A percentile compares a stretch with the other conserved stretches of the same genome.
phyloP scores from a whole-genome alignment of 768 basidiomycete genomes.

The Hortiboletus campestris region DNA sequence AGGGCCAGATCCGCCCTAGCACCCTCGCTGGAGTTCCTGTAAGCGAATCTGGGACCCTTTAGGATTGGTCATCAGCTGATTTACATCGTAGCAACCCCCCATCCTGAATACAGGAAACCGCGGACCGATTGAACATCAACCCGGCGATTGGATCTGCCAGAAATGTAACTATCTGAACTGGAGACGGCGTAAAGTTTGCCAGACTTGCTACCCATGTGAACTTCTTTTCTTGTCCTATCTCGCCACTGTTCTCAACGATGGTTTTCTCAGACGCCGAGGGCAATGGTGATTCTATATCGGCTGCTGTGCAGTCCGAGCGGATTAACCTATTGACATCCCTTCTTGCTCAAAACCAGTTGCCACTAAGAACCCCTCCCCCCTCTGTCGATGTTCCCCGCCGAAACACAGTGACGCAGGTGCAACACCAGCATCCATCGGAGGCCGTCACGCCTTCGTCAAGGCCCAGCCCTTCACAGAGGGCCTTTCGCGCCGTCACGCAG shows the following conservation, averaged over 20 bases:
- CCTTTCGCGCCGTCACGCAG: slow-evolving; percentile 40
- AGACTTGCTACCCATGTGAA: slow-evolving; percentile 83
- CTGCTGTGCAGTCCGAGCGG: slow-evolving; percentile 81
- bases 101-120: slow-evolving; percentile 88
- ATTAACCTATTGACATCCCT: slow-evolving; percentile 78
- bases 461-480: slow-evolving; percentile 49
- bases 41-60: slow-evolving; percentile 15
- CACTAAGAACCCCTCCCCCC: slow-evolving; percentile 20
- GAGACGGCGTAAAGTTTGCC: slow-evolving; percentile 85
- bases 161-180: slow-evolving; percentile 89
- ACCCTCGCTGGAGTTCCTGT: slow-evolving; percentile 55
- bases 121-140: slow-evolving; percentile 84
- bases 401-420: slow-evolving; percentile 48
- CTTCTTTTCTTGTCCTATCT: slow-evolving; percentile 18
- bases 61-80: slow-evolving; percentile 1
- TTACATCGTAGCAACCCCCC: slow-evolving; percentile 61
- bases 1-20: slow-evolving; percentile 71
- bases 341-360: slow-evolving; percentile 54
- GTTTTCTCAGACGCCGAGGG: slow-evolving; percentile 69
- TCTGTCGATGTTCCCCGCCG: slow-evolving; percentile 32
- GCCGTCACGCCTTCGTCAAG: slow-evolving; percentile 35
- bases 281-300: slow-evolving; percentile 83
- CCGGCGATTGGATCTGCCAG: slow-evolving; percentile 78
- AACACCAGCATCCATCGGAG: slow-evolving; percentile 40
- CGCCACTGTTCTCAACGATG: slow-evolving; percentile 10